Conservation (phyloP, 1,139 yeast species). For the Pichia terricola region DNA sequence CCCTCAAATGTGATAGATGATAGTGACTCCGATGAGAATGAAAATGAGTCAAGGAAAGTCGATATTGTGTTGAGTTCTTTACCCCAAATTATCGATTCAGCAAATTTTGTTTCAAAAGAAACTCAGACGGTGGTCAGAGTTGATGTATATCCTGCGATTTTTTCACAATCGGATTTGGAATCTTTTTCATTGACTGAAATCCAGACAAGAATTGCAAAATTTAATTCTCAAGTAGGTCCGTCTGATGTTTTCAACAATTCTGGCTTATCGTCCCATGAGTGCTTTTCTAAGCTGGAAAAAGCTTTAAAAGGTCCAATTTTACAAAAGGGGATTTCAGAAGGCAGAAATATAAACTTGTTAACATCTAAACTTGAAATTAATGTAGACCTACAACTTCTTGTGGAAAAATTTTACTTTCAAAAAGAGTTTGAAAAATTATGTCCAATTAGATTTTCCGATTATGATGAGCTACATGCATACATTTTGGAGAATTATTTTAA, state of each 20-base stretch:
- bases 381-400: slow-evolving; percentile 45
- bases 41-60: neutral
- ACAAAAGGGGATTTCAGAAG: slow-evolving; percentile 32
- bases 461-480: slow-evolving; percentile 21
- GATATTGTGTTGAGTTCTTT: slow-evolving; percentile 11
- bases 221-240: slow-evolving; percentile 31
- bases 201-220: slow-evolving; percentile 27
- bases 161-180: slow-evolving; percentile 27
- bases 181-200: slow-evolving; percentile 32
- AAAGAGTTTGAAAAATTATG: neutral
- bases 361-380: slow-evolving; percentile 42
- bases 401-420: slow-evolving; percentile 37
- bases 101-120: slow-evolving; percentile 33
- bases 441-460: slow-evolving; percentile 27
- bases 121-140: slow-evolving; percentile 34
- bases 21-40: slow-evolving; percentile 7
- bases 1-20: slow-evolving; percentile 3
- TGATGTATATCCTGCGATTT: slow-evolving; percentile 34
- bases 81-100: slow-evolving; percentile 31
- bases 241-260: slow-evolving; percentile 54
- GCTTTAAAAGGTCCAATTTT: slow-evolving; percentile 55
- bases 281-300: slow-evolving; percentile 47
- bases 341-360: slow-evolving; percentile 43
- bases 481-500: slow-evolving; percentile 30
- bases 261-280: slow-evolving; percentile 22